These are phyloP conservation scores for Glycine tomentella DNA, from an alignment of 306 rosid genomes.

Conservation along the genomic window DNA sequence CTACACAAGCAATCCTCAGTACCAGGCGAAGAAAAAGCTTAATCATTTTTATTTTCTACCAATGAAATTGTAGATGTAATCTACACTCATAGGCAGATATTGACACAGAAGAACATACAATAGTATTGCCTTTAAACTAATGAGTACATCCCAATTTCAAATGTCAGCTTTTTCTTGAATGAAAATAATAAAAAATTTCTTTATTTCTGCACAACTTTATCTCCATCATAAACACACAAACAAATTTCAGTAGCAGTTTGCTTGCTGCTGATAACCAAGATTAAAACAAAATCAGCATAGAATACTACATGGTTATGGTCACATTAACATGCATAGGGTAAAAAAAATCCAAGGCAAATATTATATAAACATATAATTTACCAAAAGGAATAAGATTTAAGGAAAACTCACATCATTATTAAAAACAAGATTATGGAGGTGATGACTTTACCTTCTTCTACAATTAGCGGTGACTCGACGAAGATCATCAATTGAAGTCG, in stretches of 20 bases:
- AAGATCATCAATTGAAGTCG: constrained; percentile 77
- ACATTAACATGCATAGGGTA: no score
- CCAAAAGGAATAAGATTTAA: neutral
- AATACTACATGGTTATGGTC: no score
- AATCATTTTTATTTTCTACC: constrained; percentile 2
- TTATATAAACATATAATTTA: no score
- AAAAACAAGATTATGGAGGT: neutral
- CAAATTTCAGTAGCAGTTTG: neutral
- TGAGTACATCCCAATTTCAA: neutral
- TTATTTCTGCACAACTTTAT: constrained; percentile 9
- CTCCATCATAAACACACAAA: neutral
- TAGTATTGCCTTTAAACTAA: neutral
- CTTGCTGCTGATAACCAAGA: neutral
- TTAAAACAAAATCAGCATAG: no score
- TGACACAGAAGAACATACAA: constrained; percentile 10
- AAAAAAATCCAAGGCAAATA: no score
- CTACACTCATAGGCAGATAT: constrained; percentile 15
- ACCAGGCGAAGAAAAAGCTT: constrained; percentile 1
- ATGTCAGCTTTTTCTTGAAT: neutral
- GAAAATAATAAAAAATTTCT: neutral
- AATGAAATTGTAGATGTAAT: neutral
- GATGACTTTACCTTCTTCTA: constrained; percentile 75
- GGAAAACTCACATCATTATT: neutral
- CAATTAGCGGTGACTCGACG: constrained; percentile 90
- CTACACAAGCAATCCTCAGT: constrained; percentile 2